phyloP scores from a whole-genome alignment of 2,329 filamentous ascomycete genomes.

The Claviceps quebecensis region DNA sequence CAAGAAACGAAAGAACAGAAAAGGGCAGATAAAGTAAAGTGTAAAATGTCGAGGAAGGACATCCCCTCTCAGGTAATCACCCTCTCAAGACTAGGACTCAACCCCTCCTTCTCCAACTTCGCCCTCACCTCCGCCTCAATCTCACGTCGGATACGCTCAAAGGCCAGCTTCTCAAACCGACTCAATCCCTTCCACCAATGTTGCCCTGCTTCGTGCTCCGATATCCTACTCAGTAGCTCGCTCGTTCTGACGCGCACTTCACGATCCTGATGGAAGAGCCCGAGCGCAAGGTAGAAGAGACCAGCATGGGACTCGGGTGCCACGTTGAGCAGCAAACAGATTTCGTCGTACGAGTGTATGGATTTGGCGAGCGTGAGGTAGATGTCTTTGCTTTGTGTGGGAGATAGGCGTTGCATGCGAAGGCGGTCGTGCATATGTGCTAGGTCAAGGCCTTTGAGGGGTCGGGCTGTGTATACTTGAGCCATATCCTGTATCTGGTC shows the following conservation, averaged over 20 bases:
- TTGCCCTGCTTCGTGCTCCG: slow-evolving; percentile 75
- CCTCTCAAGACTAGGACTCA: slow-evolving; percentile 27
- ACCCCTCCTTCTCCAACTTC: slow-evolving; percentile 31
- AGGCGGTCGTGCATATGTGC: slow-evolving; percentile 88
- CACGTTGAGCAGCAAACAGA: slow-evolving; percentile 69
- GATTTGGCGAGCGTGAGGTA: slow-evolving; percentile 68
- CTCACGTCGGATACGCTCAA: slow-evolving; percentile 61
- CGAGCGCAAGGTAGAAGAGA: slow-evolving; percentile 80
- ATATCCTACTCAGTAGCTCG: slow-evolving; percentile 67
- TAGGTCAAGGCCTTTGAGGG: slow-evolving; percentile 70
- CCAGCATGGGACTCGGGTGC: slow-evolving; percentile 77
- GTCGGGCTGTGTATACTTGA: slow-evolving; percentile 47
- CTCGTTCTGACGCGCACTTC: slow-evolving; percentile 67
- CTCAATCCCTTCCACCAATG: slow-evolving; percentile 86
- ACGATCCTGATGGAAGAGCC: slow-evolving; percentile 76
- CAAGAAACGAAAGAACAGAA: background rate
- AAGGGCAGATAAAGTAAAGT: too few species aligned
- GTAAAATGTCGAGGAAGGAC: too few species aligned
- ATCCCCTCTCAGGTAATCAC: slow-evolving; percentile 29
- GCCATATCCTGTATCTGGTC: slow-evolving; percentile 41
- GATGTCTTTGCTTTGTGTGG: slow-evolving; percentile 65
- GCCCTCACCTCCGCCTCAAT: slow-evolving; percentile 36
- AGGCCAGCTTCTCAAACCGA: slow-evolving; percentile 78
- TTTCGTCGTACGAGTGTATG: slow-evolving; percentile 69
- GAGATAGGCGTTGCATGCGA: slow-evolving; percentile 63